Evolutionary conservation across 176 grass and related monocot species (phyloP).

Genomic region (Aegilops bicornis): DNA sequence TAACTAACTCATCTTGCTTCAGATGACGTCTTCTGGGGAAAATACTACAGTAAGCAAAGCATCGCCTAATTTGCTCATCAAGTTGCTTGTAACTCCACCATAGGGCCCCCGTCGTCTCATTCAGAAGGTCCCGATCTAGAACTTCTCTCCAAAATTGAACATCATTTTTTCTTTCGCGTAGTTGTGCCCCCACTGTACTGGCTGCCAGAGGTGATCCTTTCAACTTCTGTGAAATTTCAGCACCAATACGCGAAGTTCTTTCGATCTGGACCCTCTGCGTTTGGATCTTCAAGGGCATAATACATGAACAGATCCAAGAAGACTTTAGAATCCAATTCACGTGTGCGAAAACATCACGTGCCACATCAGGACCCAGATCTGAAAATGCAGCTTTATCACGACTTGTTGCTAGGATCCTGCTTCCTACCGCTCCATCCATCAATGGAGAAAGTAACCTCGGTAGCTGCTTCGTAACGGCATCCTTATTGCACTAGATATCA

Average conservation of each 20-base stretch:
- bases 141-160: conserved; percentile 12
- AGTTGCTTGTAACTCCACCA: conserved; percentile 45
- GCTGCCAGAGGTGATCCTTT: background rate
- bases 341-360: background rate
- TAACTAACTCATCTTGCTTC: background rate
- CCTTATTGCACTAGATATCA: conserved; percentile 27
- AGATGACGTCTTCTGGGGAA: conserved; percentile 16
- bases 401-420: conserved; percentile 39
- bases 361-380: background rate
- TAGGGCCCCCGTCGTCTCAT: background rate
- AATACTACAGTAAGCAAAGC: conserved; percentile 40
- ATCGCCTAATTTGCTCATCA: conserved; percentile 14
- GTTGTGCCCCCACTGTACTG: background rate
- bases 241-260: background rate
- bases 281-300: background rate
- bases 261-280: background rate
- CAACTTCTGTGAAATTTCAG: conserved; percentile 31
- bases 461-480: background rate
- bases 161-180: background rate
- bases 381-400: background rate
- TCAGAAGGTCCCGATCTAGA: background rate
- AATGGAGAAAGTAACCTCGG: background rate
- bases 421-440: background rate
- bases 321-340: background rate
- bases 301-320: conserved; percentile 31